Base-by-base conservation (phyloP, 129 eudicot genomes). In the Chrysanthemum makinoi region DNA sequence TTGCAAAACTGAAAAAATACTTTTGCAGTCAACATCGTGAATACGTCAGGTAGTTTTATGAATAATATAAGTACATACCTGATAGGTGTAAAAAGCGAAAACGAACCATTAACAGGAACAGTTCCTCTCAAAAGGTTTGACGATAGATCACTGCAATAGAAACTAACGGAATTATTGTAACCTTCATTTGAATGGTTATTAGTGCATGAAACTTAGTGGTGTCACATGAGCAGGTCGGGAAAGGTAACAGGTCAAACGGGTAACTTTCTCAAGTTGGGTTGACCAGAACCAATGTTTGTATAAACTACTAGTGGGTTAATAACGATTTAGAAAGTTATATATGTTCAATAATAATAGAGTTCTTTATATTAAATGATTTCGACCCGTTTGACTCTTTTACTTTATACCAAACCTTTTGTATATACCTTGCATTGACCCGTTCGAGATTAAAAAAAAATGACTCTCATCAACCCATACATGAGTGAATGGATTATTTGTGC, bases 51-150 rank as follows among this genome's bases (percentile, higher is more conserved):
- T 7, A 69, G 43, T 20, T 22, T 19, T 11, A 57, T 20, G 61
- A 46, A 75, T 19, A 49, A 54, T 30, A 15, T 18, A 68, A 26
- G 49, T 76, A 72, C 13, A 72, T 55, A 89, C 98, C 98, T 92
- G 79, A 86, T 81, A 52, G 81, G 81, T 1, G 97, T 87, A 67
- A 91, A 88, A 66, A 49, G 81, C 50, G 82, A 68, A 77, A 91
- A 91, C 60, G 97, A 91, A 7, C 97, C 97, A 78, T 88, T 80
- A 50, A 74, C 70, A 46, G 92, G 95, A 67, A 91, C 72, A 19
- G 10, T 17, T 74, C 97, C 97, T 1, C 51, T 63, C 72, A 91
- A 77, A 20, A 1, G 47, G 72, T 85, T 91, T 80, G 67, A 72
- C 71, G 95, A 88, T 26, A 88, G 89, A 91, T 91, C 97, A 75